Conservation (phyloP, 139 green algal genomes). For the Mychonastes homosphaera region DNA sequence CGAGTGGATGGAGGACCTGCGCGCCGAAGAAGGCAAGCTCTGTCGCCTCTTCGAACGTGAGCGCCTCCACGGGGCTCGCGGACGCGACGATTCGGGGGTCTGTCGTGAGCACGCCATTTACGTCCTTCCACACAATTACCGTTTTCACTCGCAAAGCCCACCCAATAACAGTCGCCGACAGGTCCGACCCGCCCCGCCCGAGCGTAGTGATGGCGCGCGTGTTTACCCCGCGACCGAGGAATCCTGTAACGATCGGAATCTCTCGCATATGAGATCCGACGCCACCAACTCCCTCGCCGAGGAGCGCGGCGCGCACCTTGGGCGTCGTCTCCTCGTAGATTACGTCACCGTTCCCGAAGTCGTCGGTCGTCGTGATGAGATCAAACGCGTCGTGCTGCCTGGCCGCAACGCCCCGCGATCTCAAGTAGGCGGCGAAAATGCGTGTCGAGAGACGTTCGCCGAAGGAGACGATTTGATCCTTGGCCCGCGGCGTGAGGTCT, state of each 20-base stretch:
- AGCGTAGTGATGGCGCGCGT: conserved; percentile 89
- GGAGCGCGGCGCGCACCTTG: conserved; percentile 27
- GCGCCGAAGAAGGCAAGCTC: conserved; percentile 98
- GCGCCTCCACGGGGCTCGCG: conserved; percentile 66
- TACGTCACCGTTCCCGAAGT: conserved; percentile 80
- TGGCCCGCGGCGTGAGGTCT: conserved; percentile 80
- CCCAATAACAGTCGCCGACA: conserved; percentile 91
- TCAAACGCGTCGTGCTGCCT: conserved; percentile 81
- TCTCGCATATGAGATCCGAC: too few relatives aligned
- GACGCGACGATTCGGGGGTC: conserved; percentile 77
- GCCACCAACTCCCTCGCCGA: too few relatives aligned
- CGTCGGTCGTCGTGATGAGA: conserved; percentile 81
- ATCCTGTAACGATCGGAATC: conserved; percentile 90
- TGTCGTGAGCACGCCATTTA: conserved; percentile 92
- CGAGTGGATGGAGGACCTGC: conserved; percentile 88
- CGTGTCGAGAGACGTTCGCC: conserved; percentile 92
- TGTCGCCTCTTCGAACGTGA: conserved; percentile 96
- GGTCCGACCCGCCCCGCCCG: conserved; percentile 85
- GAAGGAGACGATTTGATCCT: conserved; percentile 92
- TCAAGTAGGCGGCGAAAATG: conserved; percentile 75
- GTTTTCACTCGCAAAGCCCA: conserved; percentile 61
- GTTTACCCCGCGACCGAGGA: conserved; percentile 65
- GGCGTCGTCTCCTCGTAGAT: conserved; percentile 45
- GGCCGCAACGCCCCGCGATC: conserved; percentile 43
- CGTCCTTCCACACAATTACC: conserved; percentile 99